These are phyloP conservation scores for Aspergillus conjunctus DNA, from an alignment of 495 filamentous ascomycete genomes.

Conservation along the genomic window DNA sequence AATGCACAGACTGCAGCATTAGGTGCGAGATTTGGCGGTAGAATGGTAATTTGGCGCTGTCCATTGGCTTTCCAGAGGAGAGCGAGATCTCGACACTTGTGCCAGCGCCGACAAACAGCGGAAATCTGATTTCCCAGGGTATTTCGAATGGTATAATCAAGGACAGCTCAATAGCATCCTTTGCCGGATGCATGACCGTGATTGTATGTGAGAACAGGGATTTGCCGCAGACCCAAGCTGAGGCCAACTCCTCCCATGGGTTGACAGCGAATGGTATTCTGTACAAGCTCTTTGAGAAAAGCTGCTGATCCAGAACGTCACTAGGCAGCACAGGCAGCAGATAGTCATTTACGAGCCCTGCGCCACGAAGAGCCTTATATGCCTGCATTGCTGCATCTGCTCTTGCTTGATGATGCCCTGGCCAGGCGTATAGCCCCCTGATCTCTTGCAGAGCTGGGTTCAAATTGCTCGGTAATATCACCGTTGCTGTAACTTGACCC, in stretches of 20 bases:
- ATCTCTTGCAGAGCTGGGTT: constrained; percentile 56
- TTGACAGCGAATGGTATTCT: neutral
- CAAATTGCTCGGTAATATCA: constrained; percentile 69
- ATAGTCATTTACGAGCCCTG: constrained; percentile 69
- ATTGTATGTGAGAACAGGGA: neutral
- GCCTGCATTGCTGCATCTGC: constrained; percentile 81
- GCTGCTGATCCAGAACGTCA: neutral
- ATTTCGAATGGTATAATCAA: neutral
- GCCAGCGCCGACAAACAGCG: neutral
- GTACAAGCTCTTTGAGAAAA: neutral
- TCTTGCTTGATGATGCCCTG: constrained; percentile 61
- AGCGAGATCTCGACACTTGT: too few relatives aligned
- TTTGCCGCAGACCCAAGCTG: neutral
- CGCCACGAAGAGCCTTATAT: constrained; percentile 63
- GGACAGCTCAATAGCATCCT: neutral
- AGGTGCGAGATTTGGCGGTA: neutral
- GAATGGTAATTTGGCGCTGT: neutral
- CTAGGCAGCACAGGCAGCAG: constrained; percentile 54
- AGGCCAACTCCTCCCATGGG: neutral
- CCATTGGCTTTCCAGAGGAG: neutral
- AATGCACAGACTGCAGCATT: neutral
- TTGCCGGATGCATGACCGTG: neutral
- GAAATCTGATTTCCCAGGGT: neutral
- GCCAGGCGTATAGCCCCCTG: constrained; percentile 33
- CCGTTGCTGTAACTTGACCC: constrained; percentile 23